Percentiles rank a stretch among this genome's conserved stretches.
phyloP scores from a whole-genome alignment of 805 yeast species.

The Isabelozyma pseudorhagii region DNA sequence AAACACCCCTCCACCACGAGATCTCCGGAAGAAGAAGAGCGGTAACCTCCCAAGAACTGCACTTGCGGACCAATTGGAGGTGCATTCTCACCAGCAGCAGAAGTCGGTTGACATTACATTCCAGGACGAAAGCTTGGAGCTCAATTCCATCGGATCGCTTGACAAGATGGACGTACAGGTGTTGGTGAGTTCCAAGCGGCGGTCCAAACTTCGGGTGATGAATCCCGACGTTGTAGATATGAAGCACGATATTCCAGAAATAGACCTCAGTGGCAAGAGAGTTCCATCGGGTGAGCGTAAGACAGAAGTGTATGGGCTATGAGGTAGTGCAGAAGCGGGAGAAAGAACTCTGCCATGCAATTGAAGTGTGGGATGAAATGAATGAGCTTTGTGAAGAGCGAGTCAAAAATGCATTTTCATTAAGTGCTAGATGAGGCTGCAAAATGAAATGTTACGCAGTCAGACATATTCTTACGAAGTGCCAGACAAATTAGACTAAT shows the following conservation, averaged over 20 bases:
- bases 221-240: slow-evolving; percentile 48
- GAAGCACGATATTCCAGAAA: not conserved
- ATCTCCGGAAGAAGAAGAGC: not conserved
- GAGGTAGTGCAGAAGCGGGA: no score
- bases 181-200: slow-evolving; percentile 61
- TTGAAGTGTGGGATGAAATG: no score
- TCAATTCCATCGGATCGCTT: slow-evolving; percentile 19
- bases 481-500: no score
- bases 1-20: slow-evolving; percentile 14
- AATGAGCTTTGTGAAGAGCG: no score
- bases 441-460: no score
- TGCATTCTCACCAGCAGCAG: not conserved
- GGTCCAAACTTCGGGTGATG: slow-evolving; percentile 56
- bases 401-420: no score
- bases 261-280: slow-evolving; percentile 6
- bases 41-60: not conserved
- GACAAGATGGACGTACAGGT: slow-evolving; percentile 66
- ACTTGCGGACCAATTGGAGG: not conserved
- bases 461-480: no score
- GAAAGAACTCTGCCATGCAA: no score
- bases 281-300: slow-evolving; percentile 11
- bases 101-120: slow-evolving; percentile 3
- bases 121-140: not conserved
- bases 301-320: not conserved
- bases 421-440: no score